phyloP scores from a whole-genome alignment of 1,284 basidiomycete species.

The Puccinia novopanici region DNA sequence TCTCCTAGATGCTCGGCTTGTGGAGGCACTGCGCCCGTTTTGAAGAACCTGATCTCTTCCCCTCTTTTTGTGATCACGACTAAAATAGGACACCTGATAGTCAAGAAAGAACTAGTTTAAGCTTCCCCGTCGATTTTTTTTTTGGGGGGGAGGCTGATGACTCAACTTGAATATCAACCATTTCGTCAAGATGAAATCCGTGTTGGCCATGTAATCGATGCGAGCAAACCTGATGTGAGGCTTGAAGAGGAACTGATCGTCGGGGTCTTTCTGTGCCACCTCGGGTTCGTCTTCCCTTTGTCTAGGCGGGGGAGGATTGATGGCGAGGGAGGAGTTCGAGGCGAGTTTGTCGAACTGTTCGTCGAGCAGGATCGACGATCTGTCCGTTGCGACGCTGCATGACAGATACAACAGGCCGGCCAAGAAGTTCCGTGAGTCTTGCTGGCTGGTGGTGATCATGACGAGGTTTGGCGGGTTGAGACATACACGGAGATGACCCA shows the following conservation, averaged over 20 bases:
- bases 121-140: background rate
- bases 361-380: conserved; percentile 42
- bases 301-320: conserved; percentile 33
- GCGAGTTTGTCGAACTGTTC: conserved; percentile 42
- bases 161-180: conserved; percentile 51
- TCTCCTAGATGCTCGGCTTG: conserved; percentile 35
- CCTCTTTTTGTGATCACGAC: conserved; percentile 52
- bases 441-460: background rate
- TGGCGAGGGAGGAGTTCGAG: conserved; percentile 42
- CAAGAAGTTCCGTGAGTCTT: background rate
- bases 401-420: background rate
- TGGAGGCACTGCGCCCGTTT: conserved; percentile 51
- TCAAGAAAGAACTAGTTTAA: background rate
- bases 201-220: conserved; percentile 48
- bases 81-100: conserved; percentile 53
- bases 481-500: conserved; percentile 47
- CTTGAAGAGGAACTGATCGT: conserved; percentile 34
- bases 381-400: conserved; percentile 37
- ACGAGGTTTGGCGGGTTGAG: background rate
- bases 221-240: conserved; percentile 40
- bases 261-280: conserved; percentile 18
- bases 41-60: conserved; percentile 53
- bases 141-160: background rate
- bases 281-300: conserved; percentile 36
- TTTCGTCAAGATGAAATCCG: conserved; percentile 44